phyloP scores from a whole-genome alignment of 2,329 filamentous ascomycete species.

The Microdochium nivale region DNA sequence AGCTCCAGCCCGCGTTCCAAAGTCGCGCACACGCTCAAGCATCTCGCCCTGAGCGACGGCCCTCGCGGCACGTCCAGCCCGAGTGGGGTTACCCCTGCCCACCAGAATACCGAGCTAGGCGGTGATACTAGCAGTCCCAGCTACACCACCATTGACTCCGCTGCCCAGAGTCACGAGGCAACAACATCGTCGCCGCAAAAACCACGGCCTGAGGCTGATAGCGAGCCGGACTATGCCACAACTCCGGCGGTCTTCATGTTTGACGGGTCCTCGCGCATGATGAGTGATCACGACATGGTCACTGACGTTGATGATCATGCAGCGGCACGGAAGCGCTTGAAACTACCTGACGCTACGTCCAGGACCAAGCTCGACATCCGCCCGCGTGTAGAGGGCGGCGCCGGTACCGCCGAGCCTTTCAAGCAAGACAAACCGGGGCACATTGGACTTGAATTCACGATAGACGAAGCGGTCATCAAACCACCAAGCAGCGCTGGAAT shows the following conservation, averaged over 20 bases:
- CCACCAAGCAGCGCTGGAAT: constrained; percentile 6
- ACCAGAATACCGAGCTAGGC: constrained; percentile 9
- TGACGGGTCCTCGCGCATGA: constrained; percentile 11
- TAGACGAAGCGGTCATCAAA: constrained; percentile 12
- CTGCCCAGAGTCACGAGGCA: constrained; percentile 2
- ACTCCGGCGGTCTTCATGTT: constrained; percentile 17
- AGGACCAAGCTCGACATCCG: constrained; percentile 2
- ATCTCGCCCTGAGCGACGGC: constrained; percentile 31
- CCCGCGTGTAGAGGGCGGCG: constrained; percentile 6
- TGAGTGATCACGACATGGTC: constrained; percentile 3
- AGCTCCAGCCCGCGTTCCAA: constrained; percentile 42
- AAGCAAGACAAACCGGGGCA: constrained; percentile 8
- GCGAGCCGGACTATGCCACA: constrained; percentile 7
- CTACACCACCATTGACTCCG: constrained; percentile 3
- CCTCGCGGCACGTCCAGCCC: constrained; percentile 19
- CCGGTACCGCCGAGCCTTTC: constrained; percentile 5
- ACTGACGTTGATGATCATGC: constrained; percentile 21
- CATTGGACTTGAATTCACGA: constrained; percentile 9
- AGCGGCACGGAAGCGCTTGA: constrained; percentile 27
- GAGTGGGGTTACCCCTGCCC: constrained; percentile 29
- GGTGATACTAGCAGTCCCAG: not conserved
- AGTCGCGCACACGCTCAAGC: constrained; percentile 43
- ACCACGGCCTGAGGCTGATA: constrained; percentile 4
- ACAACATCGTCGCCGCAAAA: constrained; percentile 3
- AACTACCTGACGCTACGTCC: constrained; percentile 18